A percentile compares a stretch with the other conserved stretches of the same genome.
phyloP scores from a whole-genome alignment of 257 asterid genomes.

The Lantana camara region DNA sequence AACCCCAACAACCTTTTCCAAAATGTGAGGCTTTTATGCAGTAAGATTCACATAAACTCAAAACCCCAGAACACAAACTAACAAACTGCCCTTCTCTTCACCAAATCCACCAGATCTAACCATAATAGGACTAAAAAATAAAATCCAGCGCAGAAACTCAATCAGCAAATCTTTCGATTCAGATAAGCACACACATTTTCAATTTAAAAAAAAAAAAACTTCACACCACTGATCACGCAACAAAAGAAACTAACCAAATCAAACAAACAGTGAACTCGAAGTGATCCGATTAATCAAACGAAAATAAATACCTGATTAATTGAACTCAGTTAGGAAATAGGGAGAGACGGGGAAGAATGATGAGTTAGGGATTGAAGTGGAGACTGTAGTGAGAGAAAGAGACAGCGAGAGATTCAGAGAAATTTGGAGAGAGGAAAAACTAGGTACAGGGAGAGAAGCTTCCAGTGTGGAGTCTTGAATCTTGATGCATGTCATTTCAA shows the following conservation, averaged over 20 bases:
- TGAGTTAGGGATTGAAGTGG: constrained; percentile 10
- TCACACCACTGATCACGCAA: constrained; percentile 16
- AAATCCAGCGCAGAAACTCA: constrained; percentile 20
- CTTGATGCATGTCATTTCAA: background rate
- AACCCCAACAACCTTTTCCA: constrained; percentile 22
- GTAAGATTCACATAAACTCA: constrained; percentile 19
- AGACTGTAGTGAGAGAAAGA: constrained; percentile 5
- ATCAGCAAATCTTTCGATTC: constrained; percentile 6
- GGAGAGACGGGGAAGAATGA: constrained; percentile 17
- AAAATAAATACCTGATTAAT: too few relatives aligned
- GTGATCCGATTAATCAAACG: constrained; percentile 25
- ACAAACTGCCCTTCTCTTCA: constrained; percentile 17
- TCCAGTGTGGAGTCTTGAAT: constrained; percentile 24
- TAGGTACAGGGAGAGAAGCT: constrained; percentile 18
- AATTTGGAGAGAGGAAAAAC: constrained; percentile 21
- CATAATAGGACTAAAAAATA: constrained; percentile 11
- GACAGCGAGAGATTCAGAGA: constrained; percentile 6
- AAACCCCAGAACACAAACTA: constrained; percentile 14
- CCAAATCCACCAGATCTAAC: constrained; percentile 38
- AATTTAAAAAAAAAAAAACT: constrained; percentile 20
- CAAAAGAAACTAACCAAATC: constrained; percentile 22
- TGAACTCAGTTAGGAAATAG: constrained; percentile 26
- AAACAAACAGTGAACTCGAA: constrained; percentile 14
- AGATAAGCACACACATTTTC: constrained; percentile 21
- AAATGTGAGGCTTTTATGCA: constrained; percentile 13